Base-by-base conservation (phyloP, 148 eudicot species). In the Chenopodium suecicum region DNA sequence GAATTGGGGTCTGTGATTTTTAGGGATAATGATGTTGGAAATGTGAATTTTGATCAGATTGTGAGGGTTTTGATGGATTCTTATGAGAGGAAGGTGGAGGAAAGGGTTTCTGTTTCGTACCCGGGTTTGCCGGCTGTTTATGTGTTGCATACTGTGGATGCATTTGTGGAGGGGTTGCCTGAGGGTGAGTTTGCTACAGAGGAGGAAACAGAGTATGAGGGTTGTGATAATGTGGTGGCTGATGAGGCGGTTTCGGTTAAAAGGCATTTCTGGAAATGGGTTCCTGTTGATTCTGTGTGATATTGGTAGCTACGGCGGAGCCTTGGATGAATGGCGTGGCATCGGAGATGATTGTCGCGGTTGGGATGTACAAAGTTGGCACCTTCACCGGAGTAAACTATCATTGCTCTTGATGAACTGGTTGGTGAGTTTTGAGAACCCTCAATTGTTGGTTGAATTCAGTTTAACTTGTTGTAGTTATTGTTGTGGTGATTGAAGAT, bases 251-350 rank as follows among this genome's bases (percentile, higher is more conserved):
- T 94, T 79, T 83, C 86, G 20, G 92, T 92, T 71, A 91, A 75
- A 79, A 92, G 79, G 88, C 99, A 96, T 87, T 92, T 85, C 65
- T 96, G 99, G 99, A 96, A 85, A 77, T 96, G 99, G 99, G 94
- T 96, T 84, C 83, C 86, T 22, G 80, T 83, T 67, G 85, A 87
- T 89, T 86, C 90, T 0, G 67, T 89, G 70, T 92, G 80, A 87
- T 84, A 1, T 56, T 17, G 62, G 62, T 56, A 17, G 20, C 62
- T 56, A 22, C 22, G 5, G 62, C 62, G 7, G 62, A 56, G 37
- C 37, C 37, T 34, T 34, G 37, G 37, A 34, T 4, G 3, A 34
- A 2, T 34, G 37, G 37, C 37, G 22, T 56, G 22, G 22, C 17
- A 56, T 19, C 22, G 62, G 62, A 56, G 4, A 17, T 3, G 62